Conservation (phyloP, 192 early-diverging fungal species). For the Coemansia sp. region DNA sequence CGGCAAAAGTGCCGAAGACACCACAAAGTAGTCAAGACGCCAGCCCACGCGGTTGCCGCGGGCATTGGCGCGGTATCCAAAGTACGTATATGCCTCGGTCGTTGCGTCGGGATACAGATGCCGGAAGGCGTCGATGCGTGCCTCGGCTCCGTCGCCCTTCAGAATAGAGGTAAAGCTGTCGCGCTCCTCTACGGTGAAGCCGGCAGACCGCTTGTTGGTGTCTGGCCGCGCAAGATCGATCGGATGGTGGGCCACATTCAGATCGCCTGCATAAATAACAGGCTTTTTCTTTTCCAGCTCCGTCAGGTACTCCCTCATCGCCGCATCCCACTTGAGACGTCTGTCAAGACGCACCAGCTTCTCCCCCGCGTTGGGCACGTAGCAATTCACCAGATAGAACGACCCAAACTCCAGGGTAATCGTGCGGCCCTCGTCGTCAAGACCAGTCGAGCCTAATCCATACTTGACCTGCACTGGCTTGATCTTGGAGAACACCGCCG, state of each 20-base stretch:
- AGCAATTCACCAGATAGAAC: constrained; percentile 68
- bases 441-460: constrained; percentile 57
- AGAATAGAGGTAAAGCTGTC: constrained; percentile 65
- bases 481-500: constrained; percentile 76
- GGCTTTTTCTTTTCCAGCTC: constrained; percentile 68
- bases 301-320: constrained; percentile 68
- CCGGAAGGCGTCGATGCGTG: constrained; percentile 72
- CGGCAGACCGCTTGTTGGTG: constrained; percentile 74
- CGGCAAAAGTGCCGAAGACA: constrained; percentile 59
- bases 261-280: constrained; percentile 79
- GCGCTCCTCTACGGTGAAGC: constrained; percentile 83
- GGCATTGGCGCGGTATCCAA: constrained; percentile 71
- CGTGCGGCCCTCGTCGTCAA: constrained; percentile 68
- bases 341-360: constrained; percentile 68
- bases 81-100: constrained; percentile 73
- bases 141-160: constrained; percentile 36
- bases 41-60: constrained; percentile 73
- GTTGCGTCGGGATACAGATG: constrained; percentile 65
- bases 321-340: constrained; percentile 63
- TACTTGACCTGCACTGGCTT: constrained; percentile 64
- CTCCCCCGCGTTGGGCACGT: constrained; percentile 80
- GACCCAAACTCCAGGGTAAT: constrained; percentile 69
- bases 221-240: constrained; percentile 74
- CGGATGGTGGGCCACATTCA: constrained; percentile 82
- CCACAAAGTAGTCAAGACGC: constrained; percentile 87